phyloP scores from a whole-genome alignment of 148 eudicot species.

The Simmondsia chinensis region DNA sequence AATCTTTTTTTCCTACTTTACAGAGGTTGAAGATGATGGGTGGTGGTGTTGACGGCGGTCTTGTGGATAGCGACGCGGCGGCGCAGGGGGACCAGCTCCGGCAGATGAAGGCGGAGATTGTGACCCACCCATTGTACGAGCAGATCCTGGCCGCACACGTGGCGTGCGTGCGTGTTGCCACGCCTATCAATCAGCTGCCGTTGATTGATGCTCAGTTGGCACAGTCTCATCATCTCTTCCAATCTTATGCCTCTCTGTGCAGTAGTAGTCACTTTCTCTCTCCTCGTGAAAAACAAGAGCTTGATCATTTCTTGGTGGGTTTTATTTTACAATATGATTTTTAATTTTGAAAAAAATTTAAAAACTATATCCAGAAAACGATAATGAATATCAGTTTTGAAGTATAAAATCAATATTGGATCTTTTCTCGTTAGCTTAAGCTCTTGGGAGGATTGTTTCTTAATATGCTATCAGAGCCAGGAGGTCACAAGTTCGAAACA shows the following conservation, averaged over 20 bases:
- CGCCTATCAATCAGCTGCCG: constrained; percentile 89
- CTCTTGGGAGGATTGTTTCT: too few relatives aligned
- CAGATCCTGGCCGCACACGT: constrained; percentile 85
- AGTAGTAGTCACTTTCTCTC: constrained; percentile 38
- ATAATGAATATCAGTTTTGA: neutral
- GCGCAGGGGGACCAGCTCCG: constrained; percentile 15
- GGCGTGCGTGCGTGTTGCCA: constrained; percentile 77
- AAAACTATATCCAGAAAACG: neutral
- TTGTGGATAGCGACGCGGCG: constrained; percentile 24
- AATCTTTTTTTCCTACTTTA: neutral
- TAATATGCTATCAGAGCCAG: too few relatives aligned
- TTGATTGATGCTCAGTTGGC: constrained; percentile 70
- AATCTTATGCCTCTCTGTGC: constrained; percentile 59
- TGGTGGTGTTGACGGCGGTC: constrained; percentile 24
- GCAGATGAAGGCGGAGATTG: constrained; percentile 62
- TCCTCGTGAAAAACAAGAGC: constrained; percentile 78
- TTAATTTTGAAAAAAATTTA: neutral
- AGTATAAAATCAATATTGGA: too few relatives aligned
- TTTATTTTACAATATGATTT: neutral
- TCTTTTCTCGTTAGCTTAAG: too few relatives aligned
- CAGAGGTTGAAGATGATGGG: constrained; percentile 65
- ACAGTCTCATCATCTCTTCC: constrained; percentile 56
- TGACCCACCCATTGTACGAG: constrained; percentile 66
- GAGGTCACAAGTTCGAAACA: too few relatives aligned
- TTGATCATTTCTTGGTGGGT: constrained; percentile 75